Evolutionary conservation across 1,284 basidiomycete genomes (phyloP), one percentile per base, ranked within the genome.

Genomic region (Irpex lacteus): DNA sequence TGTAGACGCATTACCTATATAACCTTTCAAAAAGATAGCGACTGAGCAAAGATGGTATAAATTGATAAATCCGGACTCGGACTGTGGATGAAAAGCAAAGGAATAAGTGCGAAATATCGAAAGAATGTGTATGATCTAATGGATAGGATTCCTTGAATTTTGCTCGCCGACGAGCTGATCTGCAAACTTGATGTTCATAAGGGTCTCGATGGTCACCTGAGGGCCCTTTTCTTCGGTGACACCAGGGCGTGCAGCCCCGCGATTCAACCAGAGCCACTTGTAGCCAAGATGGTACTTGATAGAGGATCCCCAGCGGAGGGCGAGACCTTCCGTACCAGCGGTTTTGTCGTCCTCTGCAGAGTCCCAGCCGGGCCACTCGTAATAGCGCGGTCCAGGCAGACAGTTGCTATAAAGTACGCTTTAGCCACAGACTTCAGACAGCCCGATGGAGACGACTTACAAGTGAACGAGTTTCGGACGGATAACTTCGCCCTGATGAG

Each of bases 211-310:
- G 11, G 63, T 64, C 32, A 77, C 53, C 5, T 36, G 26, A 1
- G 54, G 32, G 32, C 54, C 54, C 9, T 37, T 21, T 26, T 56
- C 54, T 15, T 5, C 32, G 4, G 5, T 11, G 5, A 4, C n/a
- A 4, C 11, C 11, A 66, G 65, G 6, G 68, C 15, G 34, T 37
- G 11, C 67, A 47, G 66, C 63, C n/a, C 70, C 73, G 32, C 68
- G 70, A 68, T 82, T 82, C 34, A 82, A 69, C 81, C 82, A 83
- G 18, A 82, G 75, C 81, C 81, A 82, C 68, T 82, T 82, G 70
- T 75, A 81, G 5, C 81, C 81, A 49, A 74, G 70, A 67, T 82
- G 81, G 67, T 80, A 81, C 54, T 72, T 69, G 26, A 83, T 69
- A 11, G 80, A 78, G 11, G 79, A 66, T 13, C 74, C 76, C 81